Evolutionary conservation across 192 early-diverging fungal species (phyloP), one percentile per base, ranked within the genome.

Genomic region (Gigaspora rosea): DNA sequence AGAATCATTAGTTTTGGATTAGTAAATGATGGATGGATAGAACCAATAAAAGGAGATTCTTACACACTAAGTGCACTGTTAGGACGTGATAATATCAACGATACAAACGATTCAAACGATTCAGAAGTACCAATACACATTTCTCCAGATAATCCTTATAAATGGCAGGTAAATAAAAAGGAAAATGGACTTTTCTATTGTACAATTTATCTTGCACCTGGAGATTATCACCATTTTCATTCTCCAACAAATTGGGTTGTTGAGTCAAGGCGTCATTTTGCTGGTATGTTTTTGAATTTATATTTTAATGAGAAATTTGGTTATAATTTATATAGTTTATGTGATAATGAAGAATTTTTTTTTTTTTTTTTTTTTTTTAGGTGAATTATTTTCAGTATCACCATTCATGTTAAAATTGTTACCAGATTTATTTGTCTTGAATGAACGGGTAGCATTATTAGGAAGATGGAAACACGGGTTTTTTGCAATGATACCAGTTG

Each of bases 221-320:
- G 97, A 1, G 98, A 99, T 82, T 99, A 99, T 84, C 98, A 99
- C 82, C 91, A 95, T 16, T 99, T 97, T 91, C 98, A 99, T 75
- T 96, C 97, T 32, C 98, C 98, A 41, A 89, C 93, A 8, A 93
- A 96, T 82, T 98, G 97, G 98, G 89, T 92, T 18, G 95, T 97
- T 15, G 88, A 95, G 79, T 83, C 86, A 4, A 82, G 95, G 20
- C 85, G 97, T 47, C 98, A 99, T 82, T 99, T 97, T 85, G 92
- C 92, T 18, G 93, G 91, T 92, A 82, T 69, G 83, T 66, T 13
- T 8, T 35, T 36, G 10, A 35, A 15, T 64, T 64, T 33, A 64
- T 35, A 12, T 13, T 64, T 33, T 15, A 32, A 64, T 35, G 2
- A 32, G 16, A 27, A 62, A 57, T 52, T 11, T 78, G 65, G 1